Evolutionary conservation across 2,329 filamentous ascomycete species (phyloP).

Genomic region (Diaporthe vaccinii): DNA sequence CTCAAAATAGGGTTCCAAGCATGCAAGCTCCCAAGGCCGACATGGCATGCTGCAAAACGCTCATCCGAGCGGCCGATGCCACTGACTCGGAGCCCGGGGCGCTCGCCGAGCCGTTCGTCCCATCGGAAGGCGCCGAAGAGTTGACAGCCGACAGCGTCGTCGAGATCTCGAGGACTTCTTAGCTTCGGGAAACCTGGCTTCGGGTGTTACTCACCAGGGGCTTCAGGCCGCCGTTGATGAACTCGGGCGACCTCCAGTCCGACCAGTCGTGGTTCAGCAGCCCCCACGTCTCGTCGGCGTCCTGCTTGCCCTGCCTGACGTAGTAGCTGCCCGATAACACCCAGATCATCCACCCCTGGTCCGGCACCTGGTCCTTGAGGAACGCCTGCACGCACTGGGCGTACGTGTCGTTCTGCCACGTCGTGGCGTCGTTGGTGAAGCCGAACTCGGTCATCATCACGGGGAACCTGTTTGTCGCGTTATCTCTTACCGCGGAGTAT

Average conservation of each 20-base stretch:
- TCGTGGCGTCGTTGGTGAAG: constrained; percentile 33
- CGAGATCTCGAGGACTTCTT: constrained; percentile 17
- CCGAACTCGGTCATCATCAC: constrained; percentile 45
- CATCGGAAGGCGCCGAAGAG: constrained; percentile 17
- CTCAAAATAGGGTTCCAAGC: neutral
- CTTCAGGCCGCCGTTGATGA: constrained; percentile 50
- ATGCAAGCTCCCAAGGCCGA: neutral
- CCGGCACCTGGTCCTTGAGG: constrained; percentile 15
- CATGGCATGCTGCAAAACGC: neutral
- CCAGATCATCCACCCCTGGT: constrained; percentile 71
- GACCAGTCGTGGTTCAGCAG: constrained; percentile 53
- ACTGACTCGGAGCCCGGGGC: constrained; percentile 2
- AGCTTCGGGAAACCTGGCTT: constrained; percentile 39
- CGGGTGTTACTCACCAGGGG: constrained; percentile 56
- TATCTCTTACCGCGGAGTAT: constrained; percentile 61
- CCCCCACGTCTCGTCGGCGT: constrained; percentile 68
- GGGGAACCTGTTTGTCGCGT: constrained; percentile 49
- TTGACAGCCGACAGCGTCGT: constrained; percentile 30
- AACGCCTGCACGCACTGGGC: constrained; percentile 33
- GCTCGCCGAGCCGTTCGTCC: neutral
- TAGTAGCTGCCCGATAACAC: constrained; percentile 71
- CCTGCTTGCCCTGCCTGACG: constrained; percentile 61
- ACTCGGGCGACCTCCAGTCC: constrained; percentile 54
- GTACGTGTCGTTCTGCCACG: constrained; percentile 32
- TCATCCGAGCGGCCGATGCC: neutral